Base-by-base conservation (phyloP, 1,284 basidiomycete species). In the Apiotrichum gamsii region DNA sequence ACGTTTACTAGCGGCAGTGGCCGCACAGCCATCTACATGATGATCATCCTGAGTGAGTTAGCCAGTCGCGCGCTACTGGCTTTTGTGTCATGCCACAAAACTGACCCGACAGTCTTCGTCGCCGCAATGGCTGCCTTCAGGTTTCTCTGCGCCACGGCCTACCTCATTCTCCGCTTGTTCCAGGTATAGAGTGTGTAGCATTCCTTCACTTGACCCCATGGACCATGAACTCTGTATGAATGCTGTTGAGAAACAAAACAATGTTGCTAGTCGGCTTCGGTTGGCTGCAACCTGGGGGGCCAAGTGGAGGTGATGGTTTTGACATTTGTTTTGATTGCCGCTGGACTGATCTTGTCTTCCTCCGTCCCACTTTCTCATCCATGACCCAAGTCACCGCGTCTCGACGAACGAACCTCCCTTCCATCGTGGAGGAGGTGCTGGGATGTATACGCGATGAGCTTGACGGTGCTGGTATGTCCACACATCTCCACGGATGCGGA, bases 1-100 rank as follows among this genome's bases (percentile, higher is more conserved):
- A 84, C 86, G 0, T 91, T 94, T 70, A 75, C 73, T 21, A 67
- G 74, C 14, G 74, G 77, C 11, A 68, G 79, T 43, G 79, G 74
- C 32, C 58, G 61, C 9, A 78, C 81, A 43, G 83, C 58, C 1
- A 53, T 68, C 3, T 70, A 69, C 52, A 67, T 70, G 69, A 54
- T 71, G 28, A 51, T 65, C 28, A 63, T 67, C 10, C 48, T 74
- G 24, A 56, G 62, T 67, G 47, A 59, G 61, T 54, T 15, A 3
- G n/a, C n/a, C n/a, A n/a, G n/a, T n/a, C n/a, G n/a, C n/a, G n/a
- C n/a, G n/a, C n/a, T n/a, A n/a, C n/a, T n/a, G n/a, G n/a, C n/a
- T n/a, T n/a, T n/a, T n/a, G n/a, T n/a, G n/a, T n/a, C 18, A 15
- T 16, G 30, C 5, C 6, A 5, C 11, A 16, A 19, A 18, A 18